Evolutionary conservation across 495 filamentous ascomycete genomes (phyloP).

Genomic region (Parmelia sp.): DNA sequence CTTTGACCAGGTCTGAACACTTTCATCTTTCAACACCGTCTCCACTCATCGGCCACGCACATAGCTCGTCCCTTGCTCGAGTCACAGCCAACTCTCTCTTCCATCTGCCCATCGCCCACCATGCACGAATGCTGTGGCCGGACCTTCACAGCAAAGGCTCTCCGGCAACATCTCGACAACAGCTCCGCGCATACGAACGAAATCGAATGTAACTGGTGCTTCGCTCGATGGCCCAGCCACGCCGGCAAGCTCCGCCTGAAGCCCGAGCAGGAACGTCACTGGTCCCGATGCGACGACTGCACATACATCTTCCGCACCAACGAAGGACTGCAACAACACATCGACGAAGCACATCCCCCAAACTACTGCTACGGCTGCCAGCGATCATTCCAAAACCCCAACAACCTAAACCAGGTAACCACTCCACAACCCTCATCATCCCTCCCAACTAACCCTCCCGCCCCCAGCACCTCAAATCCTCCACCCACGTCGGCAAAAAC

Average conservation of each 20-base stretch:
- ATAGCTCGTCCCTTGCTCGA: too few relatives aligned
- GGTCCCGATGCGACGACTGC: slow-evolving; percentile 23
- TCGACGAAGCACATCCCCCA: slow-evolving; percentile 13
- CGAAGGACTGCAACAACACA: slow-evolving; percentile 23
- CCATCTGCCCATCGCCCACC: background rate
- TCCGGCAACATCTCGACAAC: slow-evolving; percentile 26
- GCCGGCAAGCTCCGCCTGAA: slow-evolving; percentile 18
- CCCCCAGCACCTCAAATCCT: slow-evolving; percentile 29
- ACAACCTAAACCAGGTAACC: slow-evolving; percentile 26
- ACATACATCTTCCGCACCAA: slow-evolving; percentile 16
- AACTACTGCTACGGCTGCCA: slow-evolving; percentile 29
- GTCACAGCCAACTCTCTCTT: background rate
- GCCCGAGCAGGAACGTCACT: slow-evolving; percentile 17
- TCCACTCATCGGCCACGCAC: too few relatives aligned
- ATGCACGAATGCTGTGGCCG: slow-evolving; percentile 24
- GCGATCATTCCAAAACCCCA: slow-evolving; percentile 23
- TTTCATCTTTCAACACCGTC: background rate
- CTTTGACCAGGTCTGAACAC: too few relatives aligned
- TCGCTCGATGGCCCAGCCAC: slow-evolving; percentile 21
- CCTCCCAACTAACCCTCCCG: background rate
- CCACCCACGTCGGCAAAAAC: slow-evolving; percentile 27
- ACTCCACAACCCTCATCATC: background rate
- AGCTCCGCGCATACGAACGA: slow-evolving; percentile 20
- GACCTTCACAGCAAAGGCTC: slow-evolving; percentile 16
- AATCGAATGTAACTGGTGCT: slow-evolving; percentile 23